These are phyloP conservation scores for Malassezia psittaci DNA, from an alignment of 1,284 basidiomycete species.

Conservation along the genomic window DNA sequence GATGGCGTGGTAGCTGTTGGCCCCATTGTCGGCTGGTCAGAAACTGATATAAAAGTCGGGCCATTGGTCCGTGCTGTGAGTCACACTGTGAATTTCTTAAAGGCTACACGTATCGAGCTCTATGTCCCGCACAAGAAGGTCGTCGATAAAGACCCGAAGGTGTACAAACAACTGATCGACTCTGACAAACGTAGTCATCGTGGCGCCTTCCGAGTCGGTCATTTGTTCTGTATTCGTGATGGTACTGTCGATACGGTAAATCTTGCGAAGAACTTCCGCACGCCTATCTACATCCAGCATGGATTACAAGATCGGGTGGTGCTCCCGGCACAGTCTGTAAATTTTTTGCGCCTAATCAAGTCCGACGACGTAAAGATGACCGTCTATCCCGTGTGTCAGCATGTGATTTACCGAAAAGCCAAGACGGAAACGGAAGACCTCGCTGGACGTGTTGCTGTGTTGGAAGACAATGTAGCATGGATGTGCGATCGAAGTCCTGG, in stretches of 20 bases:
- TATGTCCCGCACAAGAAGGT: slow-evolving; percentile 41
- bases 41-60: slow-evolving; percentile 20
- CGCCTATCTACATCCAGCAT: slow-evolving; percentile 38
- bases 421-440: slow-evolving; percentile 42
- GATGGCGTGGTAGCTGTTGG: slow-evolving; percentile 40
- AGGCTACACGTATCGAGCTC: slow-evolving; percentile 25
- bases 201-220: slow-evolving; percentile 39
- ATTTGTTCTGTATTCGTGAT: slow-evolving; percentile 26
- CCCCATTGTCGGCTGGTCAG: slow-evolving; percentile 35
- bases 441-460: slow-evolving; percentile 35
- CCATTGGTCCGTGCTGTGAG: slow-evolving; percentile 8
- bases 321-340: slow-evolving; percentile 18
- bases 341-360: slow-evolving; percentile 23
- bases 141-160: slow-evolving; percentile 43
- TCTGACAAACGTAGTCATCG: slow-evolving; percentile 38
- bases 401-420: slow-evolving; percentile 44
- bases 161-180: slow-evolving; percentile 39
- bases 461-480: slow-evolving; percentile 43
- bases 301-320: slow-evolving; percentile 37
- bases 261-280: slow-evolving; percentile 21
- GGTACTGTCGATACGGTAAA: slow-evolving; percentile 23
- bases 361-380: slow-evolving; percentile 28
- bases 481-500: slow-evolving; percentile 33
- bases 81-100: slow-evolving; percentile 13
- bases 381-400: slow-evolving; percentile 43